phyloP scores from a whole-genome alignment of 495 filamentous ascomycete species.

The Parathielavia hyrcaniae region DNA sequence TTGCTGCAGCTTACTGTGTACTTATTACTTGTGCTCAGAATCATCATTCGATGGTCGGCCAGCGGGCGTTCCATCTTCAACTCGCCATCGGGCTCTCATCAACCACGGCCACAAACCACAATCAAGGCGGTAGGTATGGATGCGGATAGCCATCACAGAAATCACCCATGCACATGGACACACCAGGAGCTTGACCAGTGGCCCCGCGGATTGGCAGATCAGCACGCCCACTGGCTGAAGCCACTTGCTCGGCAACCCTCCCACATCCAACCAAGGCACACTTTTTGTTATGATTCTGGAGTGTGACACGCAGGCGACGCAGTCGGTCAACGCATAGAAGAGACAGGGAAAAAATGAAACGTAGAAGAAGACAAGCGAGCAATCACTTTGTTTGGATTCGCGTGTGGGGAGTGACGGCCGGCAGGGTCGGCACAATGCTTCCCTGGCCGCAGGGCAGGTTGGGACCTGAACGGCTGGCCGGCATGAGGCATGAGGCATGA shows the following conservation, averaged over 20 bases:
- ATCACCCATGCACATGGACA: background rate
- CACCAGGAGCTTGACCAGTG: conserved; percentile 14
- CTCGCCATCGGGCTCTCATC: background rate
- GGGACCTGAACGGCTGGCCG: conserved; percentile 13
- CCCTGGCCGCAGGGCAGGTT: conserved; percentile 7
- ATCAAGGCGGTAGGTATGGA: too few relatives aligned
- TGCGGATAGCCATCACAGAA: background rate
- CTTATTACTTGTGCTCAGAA: too few relatives aligned
- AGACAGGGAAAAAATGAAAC: background rate
- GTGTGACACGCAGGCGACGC: conserved; percentile 11
- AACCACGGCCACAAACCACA: background rate
- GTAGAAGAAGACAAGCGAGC: background rate
- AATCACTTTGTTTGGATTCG: conserved; percentile 1
- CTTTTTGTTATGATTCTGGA: background rate
- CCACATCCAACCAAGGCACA: conserved; percentile 14
- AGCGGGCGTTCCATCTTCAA: background rate
- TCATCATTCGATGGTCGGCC: too few relatives aligned
- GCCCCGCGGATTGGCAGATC: conserved; percentile 13
- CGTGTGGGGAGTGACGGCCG: background rate
- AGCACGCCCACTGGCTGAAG: conserved; percentile 13
- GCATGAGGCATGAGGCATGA: conserved; percentile 6
- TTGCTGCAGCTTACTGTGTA: too few relatives aligned
- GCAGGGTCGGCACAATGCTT: conserved; percentile 3
- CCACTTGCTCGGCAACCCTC: conserved; percentile 7
- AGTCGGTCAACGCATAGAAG: background rate